Base-by-base conservation (phyloP, 441 rosid genomes). In the Populus tomentosa region DNA sequence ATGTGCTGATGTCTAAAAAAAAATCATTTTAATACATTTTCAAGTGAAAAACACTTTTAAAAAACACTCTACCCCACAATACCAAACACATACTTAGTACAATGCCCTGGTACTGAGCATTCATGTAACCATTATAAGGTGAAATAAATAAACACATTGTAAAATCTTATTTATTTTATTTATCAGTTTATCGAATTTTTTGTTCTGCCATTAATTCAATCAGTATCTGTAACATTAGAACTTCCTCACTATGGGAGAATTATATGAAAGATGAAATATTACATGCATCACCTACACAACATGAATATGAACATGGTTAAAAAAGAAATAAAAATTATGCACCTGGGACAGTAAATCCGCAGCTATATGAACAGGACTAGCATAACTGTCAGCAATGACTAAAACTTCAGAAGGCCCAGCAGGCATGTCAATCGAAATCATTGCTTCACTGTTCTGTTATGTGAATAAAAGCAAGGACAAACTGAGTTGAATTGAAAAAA, bases 361-460 rank as follows among this genome's bases (percentile, higher is more conserved):
- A 80, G 99, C 97, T 86, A 94, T 87, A 85, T 95, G 91, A 72
- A 89, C 90, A 64, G 99, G 98, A 80, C 73, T 90, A 46, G 97
- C 90, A 87, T 85, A 78, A 75, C 83, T 85, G 73, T 95, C 98
- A 53, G 95, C 99, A 84, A 94, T 91, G 67, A 94, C 98, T 74
- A 94, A 74, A 75, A 92, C 98, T 85, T 95, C 97, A 5, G 97
- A 95, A 87, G 98, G 98, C 67, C 97, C 97, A 71, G 97, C 99
- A 67, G 97, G 98, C 99, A 95, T 95, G 89, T 95, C 99, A 82
- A 95, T 95, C 1, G 98, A 91, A 80, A 94, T 84, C 98, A 95
- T 92, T 81, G 98, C 99, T 84, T 94, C 98, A 72, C 97, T 95
- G 81, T 94, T 95, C 98, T 95, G 93, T 73, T 68, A 59, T 46